Evolutionary conservation across 176 grass and related monocot genomes (phyloP).

Genomic region (Carex littledalei): DNA sequence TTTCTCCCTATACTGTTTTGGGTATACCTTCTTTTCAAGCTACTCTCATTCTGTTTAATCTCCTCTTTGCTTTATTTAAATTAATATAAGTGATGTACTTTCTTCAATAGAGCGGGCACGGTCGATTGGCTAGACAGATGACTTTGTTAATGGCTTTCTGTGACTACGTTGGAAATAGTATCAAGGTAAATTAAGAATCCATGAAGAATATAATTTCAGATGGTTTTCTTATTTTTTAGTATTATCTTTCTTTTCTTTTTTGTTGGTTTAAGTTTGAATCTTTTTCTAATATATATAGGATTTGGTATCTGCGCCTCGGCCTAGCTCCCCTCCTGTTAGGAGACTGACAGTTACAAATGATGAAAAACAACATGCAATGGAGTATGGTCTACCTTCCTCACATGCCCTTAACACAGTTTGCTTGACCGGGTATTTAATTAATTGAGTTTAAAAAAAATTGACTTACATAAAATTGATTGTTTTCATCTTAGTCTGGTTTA

Average conservation of each 20-base stretch:
- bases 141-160: constrained; percentile 92
- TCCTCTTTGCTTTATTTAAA: neutral
- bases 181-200: constrained; percentile 48
- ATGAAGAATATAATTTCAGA: neutral
- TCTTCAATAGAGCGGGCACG: constrained; percentile 66
- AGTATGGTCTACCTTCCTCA: constrained; percentile 91
- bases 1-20: constrained; percentile 95
- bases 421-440: constrained; percentile 60
- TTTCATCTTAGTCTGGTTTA: neutral
- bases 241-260: neutral
- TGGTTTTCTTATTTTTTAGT: neutral
- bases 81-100: neutral
- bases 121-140: constrained; percentile 90
- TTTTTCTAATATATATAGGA: constrained; percentile 47
- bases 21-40: constrained; percentile 37
- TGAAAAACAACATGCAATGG: constrained; percentile 96
- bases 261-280: constrained; percentile 7
- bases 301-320: constrained; percentile 77
- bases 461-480: neutral
- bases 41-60: constrained; percentile 8
- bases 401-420: constrained; percentile 91
- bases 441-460: neutral
- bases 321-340: constrained; percentile 84
- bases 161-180: constrained; percentile 77
- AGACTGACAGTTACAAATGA: constrained; percentile 73